These are phyloP conservation scores for Westerdykella ornata DNA, from an alignment of 2,329 filamentous ascomycete genomes.

Conservation along the genomic window DNA sequence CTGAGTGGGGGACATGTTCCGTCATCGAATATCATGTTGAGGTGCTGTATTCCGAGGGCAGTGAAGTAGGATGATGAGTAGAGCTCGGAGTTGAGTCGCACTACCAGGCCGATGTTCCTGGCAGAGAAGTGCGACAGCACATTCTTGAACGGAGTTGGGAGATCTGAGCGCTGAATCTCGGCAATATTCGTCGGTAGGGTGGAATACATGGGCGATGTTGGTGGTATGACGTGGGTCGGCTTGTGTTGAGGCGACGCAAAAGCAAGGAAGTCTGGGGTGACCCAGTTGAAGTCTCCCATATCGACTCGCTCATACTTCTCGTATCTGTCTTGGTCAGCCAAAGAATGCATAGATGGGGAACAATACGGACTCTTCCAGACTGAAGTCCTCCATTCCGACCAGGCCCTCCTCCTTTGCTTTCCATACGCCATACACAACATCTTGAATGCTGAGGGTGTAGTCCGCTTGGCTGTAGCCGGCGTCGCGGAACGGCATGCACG, in stretches of 20 bases:
- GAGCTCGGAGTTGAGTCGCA: constrained; percentile 88
- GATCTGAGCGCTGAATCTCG: constrained; percentile 61
- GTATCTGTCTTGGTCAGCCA: constrained; percentile 51
- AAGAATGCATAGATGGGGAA: not conserved
- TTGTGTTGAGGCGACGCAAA: constrained; percentile 90
- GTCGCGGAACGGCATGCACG: constrained; percentile 97
- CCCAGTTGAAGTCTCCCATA: constrained; percentile 99
- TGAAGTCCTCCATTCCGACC: constrained; percentile 87
- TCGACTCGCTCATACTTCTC: constrained; percentile 93
- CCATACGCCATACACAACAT: constrained; percentile 97
- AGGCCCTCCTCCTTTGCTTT: constrained; percentile 94
- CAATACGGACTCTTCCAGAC: constrained; percentile 68
- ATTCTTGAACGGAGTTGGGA: constrained; percentile 90
- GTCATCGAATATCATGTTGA: constrained; percentile 99
- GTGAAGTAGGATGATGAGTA: constrained; percentile 98
- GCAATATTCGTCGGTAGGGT: constrained; percentile 69
- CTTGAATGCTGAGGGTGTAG: constrained; percentile 90
- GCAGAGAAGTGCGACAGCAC: constrained; percentile 84
- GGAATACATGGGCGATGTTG: constrained; percentile 65
- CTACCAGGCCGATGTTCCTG: constrained; percentile 84
- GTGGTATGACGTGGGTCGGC: constrained; percentile 64
- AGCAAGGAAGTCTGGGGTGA: constrained; percentile 88
- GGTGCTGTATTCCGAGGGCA: constrained; percentile 84
- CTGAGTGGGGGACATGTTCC: constrained; percentile 86
- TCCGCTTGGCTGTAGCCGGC: constrained; percentile 98